Base-by-base conservation (phyloP, 1,139 yeast genomes). In the Lodderomyces orthopsilosis region DNA sequence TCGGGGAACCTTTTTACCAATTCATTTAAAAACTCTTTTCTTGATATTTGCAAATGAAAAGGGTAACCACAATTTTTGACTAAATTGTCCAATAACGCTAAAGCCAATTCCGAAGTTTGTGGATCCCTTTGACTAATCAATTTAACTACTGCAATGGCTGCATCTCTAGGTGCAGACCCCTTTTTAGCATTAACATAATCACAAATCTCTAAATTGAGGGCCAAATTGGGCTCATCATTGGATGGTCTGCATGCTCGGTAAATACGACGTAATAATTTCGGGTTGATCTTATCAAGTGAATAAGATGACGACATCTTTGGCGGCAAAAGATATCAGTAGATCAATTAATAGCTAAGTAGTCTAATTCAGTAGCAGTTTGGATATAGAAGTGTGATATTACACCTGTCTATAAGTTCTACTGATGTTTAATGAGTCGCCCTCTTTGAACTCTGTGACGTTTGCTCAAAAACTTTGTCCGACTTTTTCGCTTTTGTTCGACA, bases 31-130 rank as follows among this genome's bases (percentile, higher is more conserved):
- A 93, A 93, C 60, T 93, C 98, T 65, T 93, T 93, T 50, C 98
- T 79, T 7, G 96, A 87, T 43, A 93, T 88, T 66, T 94, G 98
- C 44, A 93, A 74, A 52, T 93, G 98, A 68, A 93, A 83, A 4
- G 98, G 97, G 63, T 91, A 94, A 2, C 98, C 98, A 70, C 99
- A 93, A 66, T 93, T 93, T 68, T 93, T 93, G 43, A 93, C 98
- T 55, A 94, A 74, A 47, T 89, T 90, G 60, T 93, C 99, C 53
- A 93, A 77, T 43, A 85, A 61, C 4, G 75, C 54, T 66, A 63
- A 60, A 3, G 83, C 83, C 62, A 79, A 66, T 58, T 78, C 83
- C 13, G 81, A 68, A 22, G 91, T 86, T 58, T 87, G 95, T 0
- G 94, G 82, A 53, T 87, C 94, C 54, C 88, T 76, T 53, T 85